phyloP scores from a whole-genome alignment of 768 basidiomycete genomes.

The Agaricus bisporus region DNA sequence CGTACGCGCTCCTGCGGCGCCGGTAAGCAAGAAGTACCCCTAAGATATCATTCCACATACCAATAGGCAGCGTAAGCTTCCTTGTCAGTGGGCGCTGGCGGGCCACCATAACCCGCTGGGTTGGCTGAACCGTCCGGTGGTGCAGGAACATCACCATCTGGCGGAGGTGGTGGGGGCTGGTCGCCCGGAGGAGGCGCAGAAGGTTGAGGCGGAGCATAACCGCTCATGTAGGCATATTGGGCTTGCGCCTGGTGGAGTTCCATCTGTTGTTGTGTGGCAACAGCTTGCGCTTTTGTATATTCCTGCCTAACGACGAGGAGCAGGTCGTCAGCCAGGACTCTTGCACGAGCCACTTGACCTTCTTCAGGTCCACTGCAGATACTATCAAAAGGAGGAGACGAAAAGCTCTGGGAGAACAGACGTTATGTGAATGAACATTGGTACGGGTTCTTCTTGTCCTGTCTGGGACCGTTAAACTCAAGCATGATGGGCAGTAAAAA shows the following conservation, averaged over 20 bases:
- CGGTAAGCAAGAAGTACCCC: background rate
- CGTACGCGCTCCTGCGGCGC: slow-evolving; percentile 65
- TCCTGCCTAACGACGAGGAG: slow-evolving; percentile 84
- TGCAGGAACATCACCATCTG: slow-evolving; percentile 42
- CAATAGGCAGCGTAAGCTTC: slow-evolving; percentile 60
- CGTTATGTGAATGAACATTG: slow-evolving; percentile 91
- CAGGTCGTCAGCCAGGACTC: slow-evolving; percentile 83
- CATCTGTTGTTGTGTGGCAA: slow-evolving; percentile 74
- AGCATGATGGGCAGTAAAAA: background rate
- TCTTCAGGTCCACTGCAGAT: slow-evolving; percentile 69
- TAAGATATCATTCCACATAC: slow-evolving; percentile 26
- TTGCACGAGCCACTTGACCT: slow-evolving; percentile 79
- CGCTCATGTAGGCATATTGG: slow-evolving; percentile 64
- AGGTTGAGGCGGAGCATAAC: slow-evolving; percentile 46
- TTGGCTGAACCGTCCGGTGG: slow-evolving; percentile 41
- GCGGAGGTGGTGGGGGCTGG: slow-evolving; percentile 43
- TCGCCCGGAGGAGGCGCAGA: slow-evolving; percentile 42
- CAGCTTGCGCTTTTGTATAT: slow-evolving; percentile 70
- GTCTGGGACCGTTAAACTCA: slow-evolving; percentile 36
- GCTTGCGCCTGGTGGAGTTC: slow-evolving; percentile 80
- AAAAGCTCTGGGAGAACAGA: slow-evolving; percentile 32
- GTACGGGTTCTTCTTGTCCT: slow-evolving; percentile 80
- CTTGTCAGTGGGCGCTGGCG: slow-evolving; percentile 34
- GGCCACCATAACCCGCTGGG: slow-evolving; percentile 31
- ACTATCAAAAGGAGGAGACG: slow-evolving; percentile 4